These are phyloP conservation scores for Aspergillus pseudonomiae DNA, from an alignment of 2,329 filamentous ascomycete species.

Conservation along the genomic window DNA sequence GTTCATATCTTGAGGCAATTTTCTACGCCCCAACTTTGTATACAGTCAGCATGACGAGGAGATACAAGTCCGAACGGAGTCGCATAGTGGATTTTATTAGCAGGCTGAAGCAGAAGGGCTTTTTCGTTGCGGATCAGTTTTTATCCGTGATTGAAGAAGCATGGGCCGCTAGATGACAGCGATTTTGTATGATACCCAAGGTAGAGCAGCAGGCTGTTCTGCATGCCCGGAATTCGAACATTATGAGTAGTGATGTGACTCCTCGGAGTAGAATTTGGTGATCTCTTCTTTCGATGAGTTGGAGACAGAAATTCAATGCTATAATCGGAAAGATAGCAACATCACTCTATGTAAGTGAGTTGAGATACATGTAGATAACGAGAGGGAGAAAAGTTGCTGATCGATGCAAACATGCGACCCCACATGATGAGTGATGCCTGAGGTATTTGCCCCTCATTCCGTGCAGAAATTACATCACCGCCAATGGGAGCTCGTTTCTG, in stretches of 20 bases:
- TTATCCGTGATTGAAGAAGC: not conserved
- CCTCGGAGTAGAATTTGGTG: not conserved
- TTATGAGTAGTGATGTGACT: not conserved
- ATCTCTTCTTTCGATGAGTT: not conserved
- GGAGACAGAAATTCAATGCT: not conserved
- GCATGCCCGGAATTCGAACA: not conserved
- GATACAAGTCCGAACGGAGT: not conserved
- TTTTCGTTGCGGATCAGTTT: not conserved
- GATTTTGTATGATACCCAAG: not conserved
- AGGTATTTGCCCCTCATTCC: not conserved
- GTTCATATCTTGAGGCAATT: slow-evolving; percentile 1
- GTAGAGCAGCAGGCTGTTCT: not conserved
- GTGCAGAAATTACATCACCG: slow-evolving; percentile 16
- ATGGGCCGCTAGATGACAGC: not conserved
- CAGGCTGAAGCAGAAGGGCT: not conserved
- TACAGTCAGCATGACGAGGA: slow-evolving; percentile 1
- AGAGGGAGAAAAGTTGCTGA: not conserved
- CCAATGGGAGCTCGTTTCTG: not conserved
- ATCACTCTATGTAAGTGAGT: no score
- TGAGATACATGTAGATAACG: no score
- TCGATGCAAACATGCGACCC: not conserved
- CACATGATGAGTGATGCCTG: not conserved
- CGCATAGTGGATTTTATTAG: not conserved
- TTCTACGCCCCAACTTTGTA: not conserved
- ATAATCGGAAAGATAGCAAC: not conserved